These are phyloP conservation scores for Pelargonium cotyledonis DNA, from an alignment of 441 rosid genomes.

Conservation along the genomic window DNA sequence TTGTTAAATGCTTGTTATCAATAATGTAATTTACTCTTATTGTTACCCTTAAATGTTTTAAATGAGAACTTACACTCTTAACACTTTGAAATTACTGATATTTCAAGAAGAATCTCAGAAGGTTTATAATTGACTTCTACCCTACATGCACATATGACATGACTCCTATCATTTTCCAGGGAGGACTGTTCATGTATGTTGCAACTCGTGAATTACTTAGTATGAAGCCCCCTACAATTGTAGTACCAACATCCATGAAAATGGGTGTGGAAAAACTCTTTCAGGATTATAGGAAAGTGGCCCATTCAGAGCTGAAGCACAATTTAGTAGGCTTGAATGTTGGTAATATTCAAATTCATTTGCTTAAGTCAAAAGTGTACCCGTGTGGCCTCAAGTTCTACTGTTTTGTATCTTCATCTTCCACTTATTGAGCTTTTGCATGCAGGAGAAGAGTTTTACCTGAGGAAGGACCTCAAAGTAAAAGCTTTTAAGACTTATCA, in stretches of 20 bases:
- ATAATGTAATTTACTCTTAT: too few species aligned
- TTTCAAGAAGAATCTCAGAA: too few species aligned
- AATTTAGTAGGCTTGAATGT: conserved; percentile 69
- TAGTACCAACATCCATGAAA: conserved; percentile 58
- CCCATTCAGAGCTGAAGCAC: conserved; percentile 65
- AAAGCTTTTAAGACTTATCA: conserved; percentile 89
- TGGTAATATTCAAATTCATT: conserved; percentile 39
- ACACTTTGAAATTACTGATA: not conserved
- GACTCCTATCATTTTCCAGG: conserved; percentile 33
- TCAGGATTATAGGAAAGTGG: conserved; percentile 64
- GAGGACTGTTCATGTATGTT: conserved; percentile 87
- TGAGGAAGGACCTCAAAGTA: conserved; percentile 76
- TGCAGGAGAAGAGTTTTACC: conserved; percentile 71
- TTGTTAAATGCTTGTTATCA: too few species aligned
- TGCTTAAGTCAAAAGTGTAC: too few species aligned
- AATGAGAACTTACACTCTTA: too few species aligned
- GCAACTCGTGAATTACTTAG: conserved; percentile 74
- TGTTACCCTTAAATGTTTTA: too few species aligned
- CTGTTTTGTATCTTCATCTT: not conserved
- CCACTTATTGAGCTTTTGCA: not conserved
- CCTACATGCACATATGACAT: not conserved
- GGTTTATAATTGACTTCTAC: too few species aligned
- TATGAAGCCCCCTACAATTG: conserved; percentile 83
- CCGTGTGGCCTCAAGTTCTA: too few species aligned
- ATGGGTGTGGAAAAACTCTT: conserved; percentile 64